These are phyloP conservation scores for Syncephalastrum sp. DNA, from an alignment of 371 early-diverging fungal genomes.

Conservation along the genomic window DNA sequence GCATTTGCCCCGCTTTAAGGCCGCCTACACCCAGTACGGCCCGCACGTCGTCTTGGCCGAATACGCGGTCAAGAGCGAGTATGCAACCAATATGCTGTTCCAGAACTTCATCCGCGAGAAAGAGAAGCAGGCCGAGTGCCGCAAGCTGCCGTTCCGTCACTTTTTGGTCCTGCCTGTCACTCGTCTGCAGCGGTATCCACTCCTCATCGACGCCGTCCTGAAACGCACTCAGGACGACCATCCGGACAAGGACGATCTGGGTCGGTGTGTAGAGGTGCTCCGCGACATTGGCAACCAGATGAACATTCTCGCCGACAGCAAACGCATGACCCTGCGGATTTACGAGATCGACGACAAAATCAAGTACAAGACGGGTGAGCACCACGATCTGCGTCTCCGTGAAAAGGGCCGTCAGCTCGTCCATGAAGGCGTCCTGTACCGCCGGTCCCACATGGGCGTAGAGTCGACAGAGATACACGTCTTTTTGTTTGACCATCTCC, in stretches of 20 bases:
- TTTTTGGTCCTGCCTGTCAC: slow-evolving; percentile 71
- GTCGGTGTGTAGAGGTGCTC: slow-evolving; percentile 67
- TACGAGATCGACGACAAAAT: slow-evolving; percentile 38
- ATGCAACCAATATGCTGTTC: slow-evolving; percentile 63
- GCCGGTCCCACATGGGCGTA: slow-evolving; percentile 65
- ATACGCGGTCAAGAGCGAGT: slow-evolving; percentile 76
- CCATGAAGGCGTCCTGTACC: slow-evolving; percentile 75
- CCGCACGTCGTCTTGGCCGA: slow-evolving; percentile 84
- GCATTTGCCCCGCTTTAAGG: slow-evolving; percentile 63
- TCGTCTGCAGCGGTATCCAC: slow-evolving; percentile 84
- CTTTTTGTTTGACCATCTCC: slow-evolving; percentile 85
- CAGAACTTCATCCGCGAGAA: slow-evolving; percentile 70
- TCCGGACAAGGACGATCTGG: slow-evolving; percentile 63
- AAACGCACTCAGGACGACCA: slow-evolving; percentile 77
- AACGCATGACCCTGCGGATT: slow-evolving; percentile 30
- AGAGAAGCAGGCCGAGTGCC: slow-evolving; percentile 62
- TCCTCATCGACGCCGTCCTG: slow-evolving; percentile 81
- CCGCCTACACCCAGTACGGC: slow-evolving; percentile 83
- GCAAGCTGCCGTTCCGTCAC: slow-evolving; percentile 65
- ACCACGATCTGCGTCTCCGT: slow-evolving; percentile 62
- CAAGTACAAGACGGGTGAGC: slow-evolving; percentile 37
- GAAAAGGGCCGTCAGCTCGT: slow-evolving; percentile 72
- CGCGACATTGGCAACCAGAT: slow-evolving; percentile 58
- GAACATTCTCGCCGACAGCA: slow-evolving; percentile 32
- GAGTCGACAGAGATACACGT: slow-evolving; percentile 70